Conservation (phyloP, 2,329 filamentous ascomycete genomes). For the Cordyceps pruinosa region DNA sequence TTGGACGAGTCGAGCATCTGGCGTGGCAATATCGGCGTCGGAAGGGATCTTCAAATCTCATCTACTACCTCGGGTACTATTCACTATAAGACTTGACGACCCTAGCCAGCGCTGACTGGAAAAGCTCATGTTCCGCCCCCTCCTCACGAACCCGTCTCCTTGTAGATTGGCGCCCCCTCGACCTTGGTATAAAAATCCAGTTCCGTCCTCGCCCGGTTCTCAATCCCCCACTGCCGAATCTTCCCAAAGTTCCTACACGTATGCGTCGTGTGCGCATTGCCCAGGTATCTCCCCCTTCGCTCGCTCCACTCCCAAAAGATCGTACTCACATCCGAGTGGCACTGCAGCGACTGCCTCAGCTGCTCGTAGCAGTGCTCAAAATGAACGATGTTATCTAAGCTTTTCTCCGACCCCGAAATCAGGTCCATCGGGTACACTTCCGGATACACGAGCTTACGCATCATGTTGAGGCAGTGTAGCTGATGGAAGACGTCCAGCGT, state of each 20-base stretch:
- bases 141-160: not conserved
- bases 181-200: not conserved
- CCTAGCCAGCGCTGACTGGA: no score
- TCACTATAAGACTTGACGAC: not conserved
- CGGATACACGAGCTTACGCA: constrained; percentile 40
- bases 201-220: constrained; percentile 8
- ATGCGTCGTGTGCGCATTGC: constrained; percentile 44
- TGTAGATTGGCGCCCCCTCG: not conserved
- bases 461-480: constrained; percentile 41
- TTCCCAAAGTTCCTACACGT: constrained; percentile 47
- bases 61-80: not conserved
- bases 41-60: no score
- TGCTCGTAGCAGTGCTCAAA: constrained; percentile 48
- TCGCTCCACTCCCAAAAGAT: constrained; percentile 45
- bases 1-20: no score
- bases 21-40: no score
- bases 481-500: constrained; percentile 51
- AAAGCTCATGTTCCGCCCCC: not conserved
- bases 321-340: constrained; percentile 45
- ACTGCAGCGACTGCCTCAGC: constrained; percentile 45
- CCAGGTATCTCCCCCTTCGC: constrained; percentile 41
- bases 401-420: constrained; percentile 39
- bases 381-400: constrained; percentile 23
- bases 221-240: constrained; percentile 42
- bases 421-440: constrained; percentile 36